A percentile compares a stretch with the other conserved stretches of the same genome.
These are phyloP conservation scores for Pichia pseudocactophila DNA, from an alignment of 805 yeast species.

Conservation along the genomic window DNA sequence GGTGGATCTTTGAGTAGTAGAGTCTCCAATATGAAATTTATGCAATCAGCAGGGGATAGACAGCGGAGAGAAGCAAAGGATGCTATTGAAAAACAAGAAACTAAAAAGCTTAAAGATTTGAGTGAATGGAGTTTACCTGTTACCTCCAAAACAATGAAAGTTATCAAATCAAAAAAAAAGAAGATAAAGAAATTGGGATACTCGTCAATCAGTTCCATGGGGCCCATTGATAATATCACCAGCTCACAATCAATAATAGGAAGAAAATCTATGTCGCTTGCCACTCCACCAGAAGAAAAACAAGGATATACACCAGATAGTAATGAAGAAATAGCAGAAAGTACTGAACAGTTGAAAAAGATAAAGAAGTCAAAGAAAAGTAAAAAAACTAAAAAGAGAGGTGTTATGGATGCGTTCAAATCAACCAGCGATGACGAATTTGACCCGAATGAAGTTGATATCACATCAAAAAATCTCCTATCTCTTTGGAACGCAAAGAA, in stretches of 20 bases:
- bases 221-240: background rate
- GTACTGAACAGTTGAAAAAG: background rate
- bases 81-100: slow-evolving; percentile 22
- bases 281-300: slow-evolving; percentile 2
- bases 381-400: slow-evolving; percentile 4
- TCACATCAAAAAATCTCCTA: slow-evolving; percentile 8
- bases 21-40: slow-evolving; percentile 79
- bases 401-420: slow-evolving; percentile 5
- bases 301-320: slow-evolving; percentile 2
- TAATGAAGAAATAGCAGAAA: slow-evolving; percentile 4
- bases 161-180: slow-evolving; percentile 12
- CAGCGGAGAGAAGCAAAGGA: slow-evolving; percentile 22
- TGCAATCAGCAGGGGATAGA: slow-evolving; percentile 34
- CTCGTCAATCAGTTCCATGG: slow-evolving; percentile 15
- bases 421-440: slow-evolving; percentile 1
- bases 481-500: slow-evolving; percentile 11
- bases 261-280: background rate
- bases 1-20: slow-evolving; percentile 47
- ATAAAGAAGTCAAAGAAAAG: slow-evolving; percentile 1
- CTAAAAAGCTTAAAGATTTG: slow-evolving; percentile 35
- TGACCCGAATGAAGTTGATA: slow-evolving; percentile 4
- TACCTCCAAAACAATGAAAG: slow-evolving; percentile 20
- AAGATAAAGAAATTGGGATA: slow-evolving; percentile 24
- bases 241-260: background rate
- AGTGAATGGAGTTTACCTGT: slow-evolving; percentile 45